Percentiles rank a stretch among this genome's conserved stretches.
These are phyloP conservation scores for Periglandula ipomoeae DNA, from an alignment of 2,329 filamentous ascomycete genomes.

Conservation along the genomic window DNA sequence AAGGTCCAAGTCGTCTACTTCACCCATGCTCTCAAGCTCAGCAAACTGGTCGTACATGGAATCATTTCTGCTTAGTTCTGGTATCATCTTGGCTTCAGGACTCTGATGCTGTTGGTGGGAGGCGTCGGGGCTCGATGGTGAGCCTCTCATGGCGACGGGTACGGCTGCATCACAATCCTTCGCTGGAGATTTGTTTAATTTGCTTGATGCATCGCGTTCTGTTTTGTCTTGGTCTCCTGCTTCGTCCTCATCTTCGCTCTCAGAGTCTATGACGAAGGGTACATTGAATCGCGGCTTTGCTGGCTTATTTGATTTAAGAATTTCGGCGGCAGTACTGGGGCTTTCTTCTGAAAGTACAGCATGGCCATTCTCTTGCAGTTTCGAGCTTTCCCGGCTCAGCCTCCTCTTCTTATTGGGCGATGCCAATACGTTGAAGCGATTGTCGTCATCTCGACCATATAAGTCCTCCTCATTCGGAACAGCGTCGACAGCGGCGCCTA, in stretches of 20 bases:
- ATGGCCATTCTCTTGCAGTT: neutral
- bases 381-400: slow-evolving; percentile 15
- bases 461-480: slow-evolving; percentile 18
- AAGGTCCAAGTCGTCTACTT: slow-evolving; percentile 49
- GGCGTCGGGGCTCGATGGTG: slow-evolving; percentile 1
- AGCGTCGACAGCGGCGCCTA: slow-evolving; percentile 19
- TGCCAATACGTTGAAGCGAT: slow-evolving; percentile 25
- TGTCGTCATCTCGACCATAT: slow-evolving; percentile 18
- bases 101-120: slow-evolving; percentile 16
- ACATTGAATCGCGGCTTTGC: slow-evolving; percentile 18
- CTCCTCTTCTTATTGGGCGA: slow-evolving; percentile 21
- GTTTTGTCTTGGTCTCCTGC: neutral
- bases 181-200: neutral
- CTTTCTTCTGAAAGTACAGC: neutral
- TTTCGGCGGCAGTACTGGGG: neutral
- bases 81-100: slow-evolving; percentile 11
- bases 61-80: slow-evolving; percentile 15
- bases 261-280: slow-evolving; percentile 65
- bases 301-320: neutral
- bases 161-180: neutral
- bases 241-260: slow-evolving; percentile 34
- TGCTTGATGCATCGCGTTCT: no score
- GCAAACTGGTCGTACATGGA: slow-evolving; percentile 24
- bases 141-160: neutral
- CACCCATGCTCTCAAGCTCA: slow-evolving; percentile 24